Conservation (phyloP, 2,329 filamentous ascomycete species). For the Aspergillus thermomutatus region DNA sequence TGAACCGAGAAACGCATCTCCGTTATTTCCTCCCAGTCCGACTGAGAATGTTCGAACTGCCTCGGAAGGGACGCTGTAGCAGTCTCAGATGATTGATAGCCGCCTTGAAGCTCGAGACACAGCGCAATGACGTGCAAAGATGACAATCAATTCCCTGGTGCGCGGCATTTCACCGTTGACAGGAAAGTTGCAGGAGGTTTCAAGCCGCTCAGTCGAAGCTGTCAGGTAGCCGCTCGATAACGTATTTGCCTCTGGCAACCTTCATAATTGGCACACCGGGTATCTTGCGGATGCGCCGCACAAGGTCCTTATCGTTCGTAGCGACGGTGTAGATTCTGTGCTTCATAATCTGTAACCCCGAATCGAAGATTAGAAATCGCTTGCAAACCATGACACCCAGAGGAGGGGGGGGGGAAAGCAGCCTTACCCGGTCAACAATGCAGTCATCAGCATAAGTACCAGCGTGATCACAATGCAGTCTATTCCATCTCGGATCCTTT, state of each 20-base stretch:
- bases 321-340: constrained; percentile 75
- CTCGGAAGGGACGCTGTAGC: neutral
- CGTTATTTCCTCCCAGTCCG: neutral
- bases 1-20: neutral
- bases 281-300: constrained; percentile 79
- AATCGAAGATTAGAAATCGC: neutral
- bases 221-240: constrained; percentile 86
- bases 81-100: neutral
- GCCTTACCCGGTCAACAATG: constrained; percentile 64
- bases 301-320: constrained; percentile 69
- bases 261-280: constrained; percentile 68
- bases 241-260: constrained; percentile 85
- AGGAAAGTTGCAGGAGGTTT: constrained; percentile 64
- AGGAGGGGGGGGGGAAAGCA: neutral
- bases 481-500: constrained; percentile 81
- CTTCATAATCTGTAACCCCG: constrained; percentile 47
- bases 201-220: constrained; percentile 60
- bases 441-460: constrained; percentile 87
- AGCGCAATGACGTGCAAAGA: neutral
- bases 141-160: constrained; percentile 45
- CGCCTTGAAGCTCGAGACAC: neutral
- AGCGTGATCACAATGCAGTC: constrained; percentile 85
- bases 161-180: constrained; percentile 61
- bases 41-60: neutral
- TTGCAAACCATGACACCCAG: neutral